Conservation (phyloP, 2,329 filamentous ascomycete species). For the Beauveria varroae region DNA sequence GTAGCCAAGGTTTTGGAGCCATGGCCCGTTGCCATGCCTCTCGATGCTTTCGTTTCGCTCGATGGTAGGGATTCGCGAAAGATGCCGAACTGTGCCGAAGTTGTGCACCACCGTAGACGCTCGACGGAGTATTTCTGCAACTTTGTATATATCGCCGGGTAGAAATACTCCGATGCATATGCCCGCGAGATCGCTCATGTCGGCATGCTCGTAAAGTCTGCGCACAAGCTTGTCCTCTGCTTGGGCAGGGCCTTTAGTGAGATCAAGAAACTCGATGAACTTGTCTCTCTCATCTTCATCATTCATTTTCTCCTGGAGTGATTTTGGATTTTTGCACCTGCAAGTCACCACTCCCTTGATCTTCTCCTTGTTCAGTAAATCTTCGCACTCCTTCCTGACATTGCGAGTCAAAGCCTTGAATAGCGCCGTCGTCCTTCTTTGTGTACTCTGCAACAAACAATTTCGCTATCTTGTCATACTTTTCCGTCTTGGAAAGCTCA, state of each 20-base stretch:
- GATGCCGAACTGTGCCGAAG: too few relatives aligned
- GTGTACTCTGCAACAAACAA: too few relatives aligned
- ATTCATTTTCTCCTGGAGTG: not conserved
- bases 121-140: not conserved
- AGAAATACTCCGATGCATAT: not conserved
- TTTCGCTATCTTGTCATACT: too few relatives aligned
- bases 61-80: too few relatives aligned
- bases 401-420: too few relatives aligned
- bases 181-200: not conserved
- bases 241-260: not conserved
- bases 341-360: conserved; percentile 23
- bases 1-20: too few relatives aligned
- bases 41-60: too few relatives aligned
- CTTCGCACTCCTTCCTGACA: too few relatives aligned
- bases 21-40: too few relatives aligned
- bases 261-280: not conserved
- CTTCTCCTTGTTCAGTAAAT: not conserved
- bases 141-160: not conserved
- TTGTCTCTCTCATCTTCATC: not conserved
- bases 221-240: not conserved
- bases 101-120: not conserved
- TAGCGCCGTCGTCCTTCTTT: too few relatives aligned
- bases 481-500: too few relatives aligned
- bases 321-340: not conserved
- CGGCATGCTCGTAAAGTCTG: not conserved